Base-by-base conservation (phyloP, 2,329 filamentous ascomycete genomes). In the Didymella exigua region DNA sequence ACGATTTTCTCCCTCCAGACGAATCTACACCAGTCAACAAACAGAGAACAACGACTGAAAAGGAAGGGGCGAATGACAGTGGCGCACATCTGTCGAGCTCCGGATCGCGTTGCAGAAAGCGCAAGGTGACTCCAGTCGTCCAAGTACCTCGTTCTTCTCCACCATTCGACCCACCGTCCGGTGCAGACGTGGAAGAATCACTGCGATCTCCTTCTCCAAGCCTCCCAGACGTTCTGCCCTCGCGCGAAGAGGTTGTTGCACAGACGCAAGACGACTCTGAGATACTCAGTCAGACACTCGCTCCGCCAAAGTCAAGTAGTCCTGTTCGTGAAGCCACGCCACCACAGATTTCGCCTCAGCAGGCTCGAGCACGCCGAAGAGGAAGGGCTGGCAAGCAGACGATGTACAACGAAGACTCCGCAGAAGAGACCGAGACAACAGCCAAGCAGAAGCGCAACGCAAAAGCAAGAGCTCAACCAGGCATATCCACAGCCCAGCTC, bases 11-110 rank as follows among this genome's bases (percentile, higher is more conserved):
- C 46, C 87, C 82, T 0, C 86, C 89, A 52, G 86, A 85, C 24
- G 86, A 89, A 74, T 88, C 86, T 14, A 90, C 88, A 6, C 87
- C 88, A 3, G 66, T 88, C 23, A 82, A 85, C 54, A 74, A 81
- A 18, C 60, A 62, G 16, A 70, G 66, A 19, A 59, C 72, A 78
- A 37, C 34, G 13, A 54, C 58, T 8, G 64, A 61, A 21, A 62
- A 65, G n/a, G 63, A 63, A 33, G 51, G 52, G 13, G 52, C 60
- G 23, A 67, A 69, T 37, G 62, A 67, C 49, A 70, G 65, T 41
- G 70, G 65, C 40, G 59, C 68, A 2, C 67, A 69, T 34, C 49
- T 70, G 24, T 70, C 67, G 23, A 74, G 68, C 56, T 68, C 69
- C 19, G 62, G 65, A 18, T 72, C 74, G 4, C 70, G 72, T 27